Conservation (phyloP, 2,329 filamentous ascomycete species). For the Ascochyta viciae-villosae region DNA sequence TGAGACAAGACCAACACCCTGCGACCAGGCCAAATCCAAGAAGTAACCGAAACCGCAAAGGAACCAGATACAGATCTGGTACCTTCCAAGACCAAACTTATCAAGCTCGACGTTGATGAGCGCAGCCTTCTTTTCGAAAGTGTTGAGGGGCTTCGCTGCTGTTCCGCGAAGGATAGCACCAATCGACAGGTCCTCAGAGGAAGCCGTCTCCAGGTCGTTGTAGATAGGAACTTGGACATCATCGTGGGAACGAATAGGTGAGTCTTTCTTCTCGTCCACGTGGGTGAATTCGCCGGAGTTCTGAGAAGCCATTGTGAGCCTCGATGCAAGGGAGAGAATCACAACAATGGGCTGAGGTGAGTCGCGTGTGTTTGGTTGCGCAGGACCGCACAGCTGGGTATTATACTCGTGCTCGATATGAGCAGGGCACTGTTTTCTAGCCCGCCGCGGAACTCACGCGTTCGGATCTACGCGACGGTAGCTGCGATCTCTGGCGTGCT, state of each 20-base stretch:
- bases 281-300: conserved; percentile 7
- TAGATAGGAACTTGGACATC: conserved; percentile 34
- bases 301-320: conserved; percentile 10
- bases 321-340: conserved; percentile 11
- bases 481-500: conserved; percentile 17
- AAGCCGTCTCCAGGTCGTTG: conserved; percentile 35
- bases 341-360: conserved; percentile 10
- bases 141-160: conserved; percentile 34
- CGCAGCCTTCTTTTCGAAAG: conserved; percentile 41
- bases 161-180: conserved; percentile 37
- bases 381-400: conserved; percentile 17
- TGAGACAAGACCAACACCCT: conserved; percentile 37
- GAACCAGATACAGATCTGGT: conserved; percentile 43
- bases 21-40: conserved; percentile 40
- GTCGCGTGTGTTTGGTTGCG: conserved; percentile 11
- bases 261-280: conserved; percentile 16
- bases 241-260: not conserved
- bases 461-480: conserved; percentile 20
- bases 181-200: conserved; percentile 33
- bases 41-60: conserved; percentile 43
- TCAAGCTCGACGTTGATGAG: conserved; percentile 41
- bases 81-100: conserved; percentile 39
- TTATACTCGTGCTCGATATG: conserved; percentile 8
- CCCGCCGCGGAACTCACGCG: conserved; percentile 7
- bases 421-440: conserved; percentile 9